Percentiles rank a stretch among this genome's conserved stretches.
These are phyloP conservation scores for Clitopilus passeckerianus DNA, from an alignment of 768 basidiomycete species.

Conservation along the genomic window DNA sequence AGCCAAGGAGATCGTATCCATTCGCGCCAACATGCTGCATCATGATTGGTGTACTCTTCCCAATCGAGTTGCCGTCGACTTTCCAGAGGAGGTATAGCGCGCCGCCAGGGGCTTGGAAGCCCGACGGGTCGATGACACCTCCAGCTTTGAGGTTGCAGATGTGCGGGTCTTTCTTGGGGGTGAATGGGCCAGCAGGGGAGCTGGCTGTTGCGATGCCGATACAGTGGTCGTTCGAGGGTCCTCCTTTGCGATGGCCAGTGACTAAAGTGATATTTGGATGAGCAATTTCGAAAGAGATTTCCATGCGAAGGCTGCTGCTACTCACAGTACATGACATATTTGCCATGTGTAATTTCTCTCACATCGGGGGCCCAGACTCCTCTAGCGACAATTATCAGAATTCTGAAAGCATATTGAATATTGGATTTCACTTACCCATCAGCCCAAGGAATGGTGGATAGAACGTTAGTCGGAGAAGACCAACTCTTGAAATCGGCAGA, in stretches of 20 bases:
- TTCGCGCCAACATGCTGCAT: constrained; percentile 3
- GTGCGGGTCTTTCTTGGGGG: background rate
- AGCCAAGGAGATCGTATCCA: background rate
- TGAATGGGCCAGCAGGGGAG: constrained; percentile 1
- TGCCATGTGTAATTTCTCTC: background rate
- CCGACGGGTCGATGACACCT: constrained; percentile 1
- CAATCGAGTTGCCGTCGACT: constrained; percentile 3
- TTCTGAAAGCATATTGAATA: background rate
- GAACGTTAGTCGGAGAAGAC: background rate
- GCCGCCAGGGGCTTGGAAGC: constrained; percentile 1
- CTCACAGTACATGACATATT: constrained; percentile 4
- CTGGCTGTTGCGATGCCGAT: constrained; percentile 1
- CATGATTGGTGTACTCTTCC: constrained; percentile 2
- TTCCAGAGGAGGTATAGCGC: constrained; percentile 5
- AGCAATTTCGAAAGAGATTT: background rate
- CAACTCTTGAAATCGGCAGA: background rate
- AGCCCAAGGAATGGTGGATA: background rate
- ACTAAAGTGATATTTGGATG: background rate
- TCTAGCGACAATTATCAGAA: background rate
- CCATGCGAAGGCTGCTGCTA: background rate
- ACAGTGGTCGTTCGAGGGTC: constrained; percentile 2
- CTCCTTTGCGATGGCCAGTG: constrained; percentile 1
- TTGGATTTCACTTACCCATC: background rate
- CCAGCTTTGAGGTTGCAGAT: constrained; percentile 1
- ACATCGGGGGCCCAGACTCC: constrained; percentile 3